Evolutionary conservation across 106 monocot genomes (phyloP), one percentile per base, ranked within the genome.

Genomic region (Platanthera zijinensis): DNA sequence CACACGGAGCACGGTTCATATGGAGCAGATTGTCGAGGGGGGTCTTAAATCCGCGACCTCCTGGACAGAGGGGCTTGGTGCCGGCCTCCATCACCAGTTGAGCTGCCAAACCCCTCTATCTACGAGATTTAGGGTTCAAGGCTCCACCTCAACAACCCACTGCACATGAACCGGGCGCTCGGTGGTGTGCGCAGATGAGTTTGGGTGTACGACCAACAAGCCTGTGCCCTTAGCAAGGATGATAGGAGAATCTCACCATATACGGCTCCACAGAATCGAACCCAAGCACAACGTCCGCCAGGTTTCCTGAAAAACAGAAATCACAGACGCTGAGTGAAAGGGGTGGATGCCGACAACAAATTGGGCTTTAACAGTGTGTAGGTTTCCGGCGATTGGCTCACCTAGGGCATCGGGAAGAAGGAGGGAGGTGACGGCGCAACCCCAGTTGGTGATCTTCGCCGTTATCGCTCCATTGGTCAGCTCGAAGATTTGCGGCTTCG

Each of bases 181-280:
- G n/a, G n/a, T n/a, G n/a, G n/a, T n/a, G n/a, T n/a, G n/a, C n/a
- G n/a, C n/a, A n/a, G n/a, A n/a, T n/a, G n/a, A n/a, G n/a, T n/a
- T n/a, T n/a, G n/a, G n/a, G n/a, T n/a, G n/a, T n/a, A n/a, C n/a
- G n/a, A n/a, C n/a, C 25, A 25, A 25, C 25, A 25, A 25, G 25
- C 25, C 0, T 25, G 25, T 25, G 52, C 87, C 87, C 82, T 82
- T 7, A 7, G 10, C 52, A 52, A 52, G 0, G 12, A 52, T 12
- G 12, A 7, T 53, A 64, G 7, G 22, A 17, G 7, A 64, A 17
- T 17, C 63, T 64, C 19, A 64, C 63, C 8, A 64, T 8, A 18
- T 64, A 64, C 7, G 63, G n/a, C 7, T 18, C n/a, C 13, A 64
- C 22, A 7, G 2, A 12, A 19, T 64, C 63, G 22, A 17, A 64